Evolutionary conservation across 2,329 filamentous ascomycete species (phyloP), one percentile per base, ranked within the genome.

Genomic region (Paraconiothyrium brasiliense): DNA sequence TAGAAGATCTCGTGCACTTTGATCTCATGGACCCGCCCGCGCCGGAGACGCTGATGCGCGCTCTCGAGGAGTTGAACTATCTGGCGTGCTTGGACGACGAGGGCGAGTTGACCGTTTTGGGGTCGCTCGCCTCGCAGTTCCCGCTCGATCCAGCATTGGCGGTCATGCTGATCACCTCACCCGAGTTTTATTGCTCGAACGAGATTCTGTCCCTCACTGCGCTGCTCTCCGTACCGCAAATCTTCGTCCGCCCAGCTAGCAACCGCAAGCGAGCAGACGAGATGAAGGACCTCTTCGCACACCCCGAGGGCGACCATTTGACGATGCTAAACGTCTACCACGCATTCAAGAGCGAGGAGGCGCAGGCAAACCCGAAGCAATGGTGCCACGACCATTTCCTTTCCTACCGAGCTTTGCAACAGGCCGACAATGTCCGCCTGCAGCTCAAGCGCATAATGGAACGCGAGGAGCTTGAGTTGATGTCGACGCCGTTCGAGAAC

Each of bases 371-470:
- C 75, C 85, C 87, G 16, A 95, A 93, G 82, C 88, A 92, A 77
- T 99, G 95, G 95, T 98, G 95, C 76, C 93, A 97, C 80, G 92
- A 98, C 75, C 94, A 98, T 81, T 99, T 97, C 82, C 85, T 99
- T 39, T 97, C 92, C 6, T 90, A 90, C 79, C 90, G 95, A 59
- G 92, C 95, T 63, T 86, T 99, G 16, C 90, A 92, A 61, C 96
- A 93, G 68, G 95, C 95, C 11, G 95, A 99, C 81, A 97, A 95
- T 71, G 94, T 99, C 9, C 93, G 95, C 52, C 82, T 89, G 59
- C 95, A 99, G 81, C 87, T 99, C 37, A 92, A 92, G 81, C 91
- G 93, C 60, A 97, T 98, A 78, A 99, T 99, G 96, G 94, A 99
- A 82, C 92, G 91, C 14, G 88, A 93, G 68, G 91, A 90, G 61